Evolutionary conservation across 176 grass and related monocot species (phyloP), one percentile per base, ranked within the genome.

Genomic region (Miscanthus lutarioriparius): DNA sequence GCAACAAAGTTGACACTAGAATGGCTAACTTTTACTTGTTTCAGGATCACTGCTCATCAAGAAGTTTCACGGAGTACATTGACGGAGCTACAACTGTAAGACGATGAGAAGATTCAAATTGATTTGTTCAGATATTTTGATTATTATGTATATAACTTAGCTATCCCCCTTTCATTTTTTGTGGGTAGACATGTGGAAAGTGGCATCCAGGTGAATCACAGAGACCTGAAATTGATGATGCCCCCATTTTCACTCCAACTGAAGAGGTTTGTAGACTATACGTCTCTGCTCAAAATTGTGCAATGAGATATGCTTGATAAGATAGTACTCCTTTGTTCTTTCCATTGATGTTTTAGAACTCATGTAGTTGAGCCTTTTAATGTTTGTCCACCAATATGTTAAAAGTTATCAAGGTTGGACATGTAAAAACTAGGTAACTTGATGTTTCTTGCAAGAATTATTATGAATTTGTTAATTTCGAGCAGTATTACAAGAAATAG

Each of bases 231-330:
- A 88, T 98, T 28, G 89, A 92, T 72, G 93, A 98, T 75, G 96
- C 96, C 27, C 96, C 93, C 35, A 76, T 93, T 20, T 98, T 95
- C 75, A 88, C 89, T 79, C 96, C 96, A 83, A 92, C 87, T 56
- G 96, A 98, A 82, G 93, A 98, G 92, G 96, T 98, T 84, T 82
- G 75, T 66, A 13, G 38, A 65, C 49, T 62, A 75, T 53, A 69
- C 10, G 76, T 74, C 77, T 79, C 17, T 67, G 12, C 70, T 48
- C 22, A 68, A 74, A 81, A 68, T 45, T 51, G 20, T 71, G 49
- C 70, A 77, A 66, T 82, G 4, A 28, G 67, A 43, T 62, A 45
- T 51, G 17, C 14, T 74, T 19, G 49, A 25, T 78, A 51, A 19
- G 17, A 58, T 30, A 64, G 27, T 6, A 45, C 4, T 22, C 8